phyloP scores from a whole-genome alignment of 805 yeast genomes.

The Metschnikowia corniflorae region DNA sequence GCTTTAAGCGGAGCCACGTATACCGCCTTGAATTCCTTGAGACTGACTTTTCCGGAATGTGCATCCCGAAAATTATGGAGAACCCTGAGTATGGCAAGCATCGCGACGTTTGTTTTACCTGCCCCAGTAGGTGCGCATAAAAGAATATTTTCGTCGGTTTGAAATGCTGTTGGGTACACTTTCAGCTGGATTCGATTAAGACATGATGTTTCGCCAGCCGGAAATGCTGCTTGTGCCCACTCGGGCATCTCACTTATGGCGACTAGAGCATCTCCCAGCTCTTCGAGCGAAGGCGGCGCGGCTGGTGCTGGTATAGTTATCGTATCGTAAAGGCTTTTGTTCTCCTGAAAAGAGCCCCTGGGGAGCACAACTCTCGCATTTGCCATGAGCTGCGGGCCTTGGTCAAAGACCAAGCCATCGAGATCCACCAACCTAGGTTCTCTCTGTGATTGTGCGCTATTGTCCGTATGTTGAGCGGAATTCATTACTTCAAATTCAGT shows the following conservation, averaged over 20 bases:
- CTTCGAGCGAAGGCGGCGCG: conserved; percentile 37
- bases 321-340: conserved; percentile 75
- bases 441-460: conserved; percentile 15
- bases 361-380: conserved; percentile 71
- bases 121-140: conserved; percentile 99
- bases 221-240: conserved; percentile 81
- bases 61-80: conserved; percentile 49
- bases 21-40: conserved; percentile 67
- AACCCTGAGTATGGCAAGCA: conserved; percentile 69
- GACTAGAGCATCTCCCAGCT: conserved; percentile 43
- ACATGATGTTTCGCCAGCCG: conserved; percentile 56
- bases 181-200: conserved; percentile 82
- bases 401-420: conserved; percentile 60
- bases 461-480: conserved; percentile 4
- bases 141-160: conserved; percentile 64
- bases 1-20: conserved; percentile 94
- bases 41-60: conserved; percentile 45
- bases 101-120: conserved; percentile 96
- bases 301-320: conserved; percentile 88
- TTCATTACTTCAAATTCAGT: not conserved
- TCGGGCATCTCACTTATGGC: conserved; percentile 63
- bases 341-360: conserved; percentile 74
- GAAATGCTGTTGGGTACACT: conserved; percentile 76
- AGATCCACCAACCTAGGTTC: conserved; percentile 60
- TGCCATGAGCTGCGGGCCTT: conserved; percentile 68